Evolutionary conservation across 176 grass and related monocot species (phyloP).

Genomic region (Calamus simplicifolius): DNA sequence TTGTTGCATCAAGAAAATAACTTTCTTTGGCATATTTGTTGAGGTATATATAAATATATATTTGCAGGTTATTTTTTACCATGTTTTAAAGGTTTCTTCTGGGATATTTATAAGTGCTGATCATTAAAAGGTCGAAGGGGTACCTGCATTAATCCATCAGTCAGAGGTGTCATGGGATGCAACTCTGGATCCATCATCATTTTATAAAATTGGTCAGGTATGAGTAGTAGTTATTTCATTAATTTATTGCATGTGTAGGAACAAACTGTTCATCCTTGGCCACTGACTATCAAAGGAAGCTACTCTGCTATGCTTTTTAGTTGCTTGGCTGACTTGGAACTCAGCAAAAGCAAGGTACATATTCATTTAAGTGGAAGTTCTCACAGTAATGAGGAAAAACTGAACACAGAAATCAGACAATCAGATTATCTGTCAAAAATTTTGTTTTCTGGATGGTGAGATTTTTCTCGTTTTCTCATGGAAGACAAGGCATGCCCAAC

Average conservation of each 20-base stretch:
- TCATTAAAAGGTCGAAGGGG: conserved; percentile 67
- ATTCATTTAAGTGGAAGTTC: no score
- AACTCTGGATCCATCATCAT: conserved; percentile 77
- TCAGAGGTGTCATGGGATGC: conserved; percentile 81
- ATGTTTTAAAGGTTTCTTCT: neutral
- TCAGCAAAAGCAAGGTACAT: no score
- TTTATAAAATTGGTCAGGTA: conserved; percentile 86
- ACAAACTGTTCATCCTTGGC: neutral
- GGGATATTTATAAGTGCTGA: conserved; percentile 16
- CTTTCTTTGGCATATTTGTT: conserved; percentile 94
- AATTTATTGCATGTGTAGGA: conserved; percentile 6
- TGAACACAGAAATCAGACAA: no score
- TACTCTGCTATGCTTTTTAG: no score
- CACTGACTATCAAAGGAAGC: neutral
- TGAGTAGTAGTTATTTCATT: conserved; percentile 5
- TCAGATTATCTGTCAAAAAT: no score
- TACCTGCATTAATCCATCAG: conserved; percentile 80
- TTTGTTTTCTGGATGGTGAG: no score
- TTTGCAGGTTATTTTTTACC: neutral
- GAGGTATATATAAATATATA: conserved; percentile 33
- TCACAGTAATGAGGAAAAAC: no score
- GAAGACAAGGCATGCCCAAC: no score
- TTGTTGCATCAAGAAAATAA: conserved; percentile 74
- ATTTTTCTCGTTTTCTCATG: no score
- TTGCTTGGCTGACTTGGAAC: no score